Evolutionary conservation across 805 yeast genomes (phyloP).

Genomic region (Yamadazyma tumulicola): DNA sequence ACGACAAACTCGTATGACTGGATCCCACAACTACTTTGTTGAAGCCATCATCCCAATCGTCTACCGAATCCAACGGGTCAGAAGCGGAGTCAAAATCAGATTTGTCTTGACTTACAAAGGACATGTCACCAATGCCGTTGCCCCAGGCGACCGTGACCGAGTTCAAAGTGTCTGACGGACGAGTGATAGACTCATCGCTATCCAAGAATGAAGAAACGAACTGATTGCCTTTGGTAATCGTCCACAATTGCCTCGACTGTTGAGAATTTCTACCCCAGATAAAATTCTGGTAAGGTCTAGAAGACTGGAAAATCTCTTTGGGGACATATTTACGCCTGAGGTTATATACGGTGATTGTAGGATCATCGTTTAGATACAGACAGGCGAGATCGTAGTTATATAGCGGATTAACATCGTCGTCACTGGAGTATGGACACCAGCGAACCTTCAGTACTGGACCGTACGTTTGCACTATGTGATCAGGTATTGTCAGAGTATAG

Average conservation of each 20-base stretch:
- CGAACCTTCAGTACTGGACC: conserved; percentile 75
- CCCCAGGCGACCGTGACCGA: conserved; percentile 59
- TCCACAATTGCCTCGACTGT: conserved; percentile 29
- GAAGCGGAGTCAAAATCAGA: conserved; percentile 29
- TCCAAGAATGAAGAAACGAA: conserved; percentile 35
- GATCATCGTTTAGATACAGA: conserved; percentile 70
- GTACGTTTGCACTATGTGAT: conserved; percentile 66
- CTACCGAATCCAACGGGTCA: conserved; percentile 10
- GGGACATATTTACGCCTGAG: conserved; percentile 73
- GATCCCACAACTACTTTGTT: conserved; percentile 14
- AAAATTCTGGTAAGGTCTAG: conserved; percentile 39
- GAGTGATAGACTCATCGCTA: conserved; percentile 20
- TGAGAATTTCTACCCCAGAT: conserved; percentile 34
- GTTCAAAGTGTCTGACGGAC: conserved; percentile 49
- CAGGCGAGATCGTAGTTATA: conserved; percentile 67
- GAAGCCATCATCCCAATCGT: conserved; percentile 6
- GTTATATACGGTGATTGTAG: conserved; percentile 66
- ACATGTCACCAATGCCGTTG: conserved; percentile 43
- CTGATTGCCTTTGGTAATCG: conserved; percentile 38
- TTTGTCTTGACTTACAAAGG: conserved; percentile 50
- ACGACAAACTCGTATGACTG: conserved; percentile 7
- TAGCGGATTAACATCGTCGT: conserved; percentile 33
- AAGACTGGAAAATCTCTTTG: conserved; percentile 54
- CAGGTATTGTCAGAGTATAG: conserved; percentile 44
- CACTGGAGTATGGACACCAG: conserved; percentile 43